Conservation (phyloP, 2,329 filamentous ascomycete genomes). For the Phoma sp. region DNA sequence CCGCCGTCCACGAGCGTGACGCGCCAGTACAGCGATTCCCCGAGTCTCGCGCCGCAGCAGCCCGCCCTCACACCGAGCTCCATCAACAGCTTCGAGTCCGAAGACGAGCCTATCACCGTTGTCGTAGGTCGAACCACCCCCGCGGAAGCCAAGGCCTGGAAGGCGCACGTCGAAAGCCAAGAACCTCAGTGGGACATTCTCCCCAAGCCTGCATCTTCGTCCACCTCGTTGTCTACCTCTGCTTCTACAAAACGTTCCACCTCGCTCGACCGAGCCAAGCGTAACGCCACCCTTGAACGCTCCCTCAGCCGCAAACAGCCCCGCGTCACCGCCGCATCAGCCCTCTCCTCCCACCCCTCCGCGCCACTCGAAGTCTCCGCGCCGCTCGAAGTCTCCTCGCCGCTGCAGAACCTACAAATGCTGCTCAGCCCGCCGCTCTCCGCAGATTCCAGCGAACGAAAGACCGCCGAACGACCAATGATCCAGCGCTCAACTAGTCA, state of each 20-base stretch:
- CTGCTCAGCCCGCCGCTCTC: conserved; percentile 28
- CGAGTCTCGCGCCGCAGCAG: conserved; percentile 21
- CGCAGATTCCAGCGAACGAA: conserved; percentile 10
- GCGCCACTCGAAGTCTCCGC: neutral
- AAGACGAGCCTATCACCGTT: conserved; percentile 38
- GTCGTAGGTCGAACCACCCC: conserved; percentile 27
- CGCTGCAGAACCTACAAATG: conserved; percentile 27
- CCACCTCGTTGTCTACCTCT: neutral
- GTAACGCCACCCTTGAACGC: neutral
- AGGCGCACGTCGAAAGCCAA: conserved; percentile 29
- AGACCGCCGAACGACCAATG: conserved; percentile 16
- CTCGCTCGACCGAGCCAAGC: neutral
- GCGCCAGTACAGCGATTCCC: conserved; percentile 17
- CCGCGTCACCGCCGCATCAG: conserved; percentile 35
- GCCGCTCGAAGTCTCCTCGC: conserved; percentile 30
- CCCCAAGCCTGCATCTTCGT: conserved; percentile 22
- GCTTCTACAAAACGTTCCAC: neutral
- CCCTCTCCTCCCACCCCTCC: conserved; percentile 38
- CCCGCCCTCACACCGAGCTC: conserved; percentile 35
- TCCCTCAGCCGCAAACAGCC: conserved; percentile 24
- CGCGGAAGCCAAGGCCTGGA: conserved; percentile 23
- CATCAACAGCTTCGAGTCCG: conserved; percentile 39
- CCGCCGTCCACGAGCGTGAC: conserved; percentile 10
- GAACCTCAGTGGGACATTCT: conserved; percentile 43
- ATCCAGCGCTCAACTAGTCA: conserved; percentile 20